phyloP scores from a whole-genome alignment of 2,329 filamentous ascomycete species.

The Drechslerella stenobrocha region DNA sequence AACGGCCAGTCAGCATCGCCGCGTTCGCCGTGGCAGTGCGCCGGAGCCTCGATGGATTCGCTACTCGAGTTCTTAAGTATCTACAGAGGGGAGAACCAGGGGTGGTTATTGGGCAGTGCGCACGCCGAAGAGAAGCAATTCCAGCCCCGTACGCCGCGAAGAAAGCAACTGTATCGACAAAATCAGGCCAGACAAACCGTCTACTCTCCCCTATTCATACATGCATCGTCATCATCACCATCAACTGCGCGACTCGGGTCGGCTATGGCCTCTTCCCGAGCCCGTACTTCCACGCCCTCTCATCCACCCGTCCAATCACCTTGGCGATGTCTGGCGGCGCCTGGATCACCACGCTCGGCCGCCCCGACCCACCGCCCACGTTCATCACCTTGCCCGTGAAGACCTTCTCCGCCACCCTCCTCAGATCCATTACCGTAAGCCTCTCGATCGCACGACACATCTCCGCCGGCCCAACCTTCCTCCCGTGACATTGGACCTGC shows the following conservation, averaged over 20 bases:
- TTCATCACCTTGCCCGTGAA: conserved; percentile 78
- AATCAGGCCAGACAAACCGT: neutral
- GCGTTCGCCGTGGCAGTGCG: neutral
- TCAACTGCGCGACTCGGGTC: conserved; percentile 1
- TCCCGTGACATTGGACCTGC: conserved; percentile 94
- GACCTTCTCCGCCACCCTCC: conserved; percentile 76
- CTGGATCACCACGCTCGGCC: conserved; percentile 91
- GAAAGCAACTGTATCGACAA: conserved; percentile 14
- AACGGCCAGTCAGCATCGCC: conserved; percentile 3
- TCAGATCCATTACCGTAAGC: conserved; percentile 76
- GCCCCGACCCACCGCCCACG: conserved; percentile 74
- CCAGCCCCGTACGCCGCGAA: conserved; percentile 40
- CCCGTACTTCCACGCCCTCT: conserved; percentile 56
- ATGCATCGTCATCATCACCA: neutral
- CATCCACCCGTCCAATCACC: conserved; percentile 86
- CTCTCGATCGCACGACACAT: conserved; percentile 88
- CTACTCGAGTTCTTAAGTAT: conserved; percentile 10
- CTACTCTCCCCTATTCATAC: conserved; percentile 27
- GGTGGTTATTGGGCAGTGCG: neutral
- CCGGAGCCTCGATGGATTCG: too few relatives aligned
- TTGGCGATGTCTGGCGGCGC: conserved; percentile 74
- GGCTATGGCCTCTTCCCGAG: conserved; percentile 41
- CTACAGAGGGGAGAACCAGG: conserved; percentile 27
- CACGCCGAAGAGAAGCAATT: conserved; percentile 11
- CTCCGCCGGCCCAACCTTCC: conserved; percentile 85